Base-by-base conservation (phyloP, 2,329 filamentous ascomycete species). In the Arthrobotrys pseudoclavata region DNA sequence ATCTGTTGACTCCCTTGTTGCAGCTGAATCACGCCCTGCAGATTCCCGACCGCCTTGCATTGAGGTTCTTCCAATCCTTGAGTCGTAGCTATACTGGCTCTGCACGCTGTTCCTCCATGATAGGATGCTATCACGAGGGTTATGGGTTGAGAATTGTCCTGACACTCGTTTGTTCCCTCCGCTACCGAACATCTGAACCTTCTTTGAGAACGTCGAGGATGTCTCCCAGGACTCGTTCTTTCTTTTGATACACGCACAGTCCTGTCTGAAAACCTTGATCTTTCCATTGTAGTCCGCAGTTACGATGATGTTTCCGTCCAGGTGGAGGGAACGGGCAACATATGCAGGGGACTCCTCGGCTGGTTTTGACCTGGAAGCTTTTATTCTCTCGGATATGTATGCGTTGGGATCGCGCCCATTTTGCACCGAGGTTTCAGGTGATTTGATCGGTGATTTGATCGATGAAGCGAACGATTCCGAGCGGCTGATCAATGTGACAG, bases 201-300 rank as follows among this genome's bases (percentile, higher is more conserved):
- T 90, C 79, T 89, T 90, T 9, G 92, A 94, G 81, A 97, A 91
- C 6, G 89, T 89, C 15, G 92, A 95, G 0, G 88, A 88, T 0
- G 91, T 89, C 80, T 97, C 93, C 91, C 91, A 95, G 42, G 87
- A 88, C 69, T 94, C 92, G 71, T 90, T 88, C 69, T 89, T 88
- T 4, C 95, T 90, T 84, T 97, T 97, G 60, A 87, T 84, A 81
- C 88, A 93, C 0, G 95, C 96, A 82, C 95, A 97, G 83, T 99
- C 96, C 83, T 98, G 95, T 20, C 96, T 89, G 82, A 97, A 97
- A 0, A 98, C 91, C 83, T 97, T 97, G 84, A 99, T 96, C 26
- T 90, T 89, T 40, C 96, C 96, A 0, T 89, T 90, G 81, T 93
- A 93, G 83, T 97, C 95, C 1, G 94, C 92, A 0, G 95, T 97